These are phyloP conservation scores for Thyridium curvatum DNA, from an alignment of 2,329 filamentous ascomycete species.

Conservation along the genomic window DNA sequence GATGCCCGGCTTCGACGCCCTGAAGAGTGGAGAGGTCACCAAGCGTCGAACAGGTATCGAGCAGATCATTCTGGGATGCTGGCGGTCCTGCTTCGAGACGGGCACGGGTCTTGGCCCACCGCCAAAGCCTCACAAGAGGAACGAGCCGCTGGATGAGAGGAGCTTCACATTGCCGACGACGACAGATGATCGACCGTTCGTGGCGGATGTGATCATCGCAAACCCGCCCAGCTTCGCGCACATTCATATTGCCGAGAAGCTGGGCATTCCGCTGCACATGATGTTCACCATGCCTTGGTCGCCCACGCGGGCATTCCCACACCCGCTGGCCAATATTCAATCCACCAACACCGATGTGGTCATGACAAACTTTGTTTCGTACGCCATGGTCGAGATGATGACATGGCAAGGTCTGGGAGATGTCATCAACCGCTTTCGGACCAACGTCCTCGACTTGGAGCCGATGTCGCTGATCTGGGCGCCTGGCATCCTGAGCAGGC, in stretches of 20 bases:
- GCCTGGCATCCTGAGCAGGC: slow-evolving; percentile 68
- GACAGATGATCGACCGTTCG: slow-evolving; percentile 54
- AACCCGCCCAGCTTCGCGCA: slow-evolving; percentile 75
- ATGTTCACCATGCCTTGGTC: slow-evolving; percentile 98
- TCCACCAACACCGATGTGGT: slow-evolving; percentile 67
- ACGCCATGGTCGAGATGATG: slow-evolving; percentile 82
- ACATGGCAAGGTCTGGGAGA: slow-evolving; percentile 91
- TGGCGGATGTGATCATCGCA: slow-evolving; percentile 76
- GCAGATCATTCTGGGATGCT: slow-evolving; percentile 77
- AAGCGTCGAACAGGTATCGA: slow-evolving; percentile 69
- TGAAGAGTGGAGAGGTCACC: slow-evolving; percentile 71
- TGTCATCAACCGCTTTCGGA: slow-evolving; percentile 81
- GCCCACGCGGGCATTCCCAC: slow-evolving; percentile 77
- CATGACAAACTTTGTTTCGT: slow-evolving; percentile 79
- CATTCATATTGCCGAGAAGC: slow-evolving; percentile 67
- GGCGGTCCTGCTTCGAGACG: slow-evolving; percentile 75
- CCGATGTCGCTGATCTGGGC: slow-evolving; percentile 76
- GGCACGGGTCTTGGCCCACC: slow-evolving; percentile 4
- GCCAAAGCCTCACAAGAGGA: not conserved
- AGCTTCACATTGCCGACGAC: slow-evolving; percentile 33
- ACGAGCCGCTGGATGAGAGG: slow-evolving; percentile 40
- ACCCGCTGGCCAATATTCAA: slow-evolving; percentile 78
- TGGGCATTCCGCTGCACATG: slow-evolving; percentile 70
- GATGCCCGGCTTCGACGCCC: slow-evolving; percentile 73
- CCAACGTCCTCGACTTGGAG: slow-evolving; percentile 67